Evolutionary conservation across 2,329 filamentous ascomycete genomes (phyloP).

Genomic region (Paecilomyces sp.): DNA sequence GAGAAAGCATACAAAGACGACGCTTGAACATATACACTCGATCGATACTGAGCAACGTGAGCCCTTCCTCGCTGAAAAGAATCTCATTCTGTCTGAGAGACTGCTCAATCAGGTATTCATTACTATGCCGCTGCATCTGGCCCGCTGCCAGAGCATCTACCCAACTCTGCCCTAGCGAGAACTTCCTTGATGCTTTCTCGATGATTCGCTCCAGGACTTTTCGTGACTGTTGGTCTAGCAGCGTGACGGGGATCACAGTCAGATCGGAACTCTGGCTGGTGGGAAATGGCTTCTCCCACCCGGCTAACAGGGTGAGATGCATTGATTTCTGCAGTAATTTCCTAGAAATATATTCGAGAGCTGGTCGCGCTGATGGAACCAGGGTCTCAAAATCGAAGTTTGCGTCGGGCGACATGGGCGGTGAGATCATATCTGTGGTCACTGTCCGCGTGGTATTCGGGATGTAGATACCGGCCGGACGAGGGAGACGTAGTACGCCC

Average conservation of each 20-base stretch:
- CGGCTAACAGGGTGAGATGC: slow-evolving; percentile 34
- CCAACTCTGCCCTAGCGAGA: slow-evolving; percentile 32
- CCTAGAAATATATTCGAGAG: slow-evolving; percentile 34
- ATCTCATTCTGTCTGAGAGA: slow-evolving; percentile 39
- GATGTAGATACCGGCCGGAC: slow-evolving; percentile 28
- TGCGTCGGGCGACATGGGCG: slow-evolving; percentile 31
- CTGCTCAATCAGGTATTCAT: slow-evolving; percentile 35
- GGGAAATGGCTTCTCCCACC: slow-evolving; percentile 31
- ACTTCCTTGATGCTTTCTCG: slow-evolving; percentile 29
- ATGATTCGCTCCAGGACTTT: slow-evolving; percentile 26
- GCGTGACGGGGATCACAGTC: slow-evolving; percentile 29
- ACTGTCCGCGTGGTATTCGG: slow-evolving; percentile 24
- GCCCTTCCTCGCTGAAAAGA: slow-evolving; percentile 36
- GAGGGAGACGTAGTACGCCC: slow-evolving; percentile 28
- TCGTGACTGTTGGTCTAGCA: slow-evolving; percentile 22
- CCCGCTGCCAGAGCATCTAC: slow-evolving; percentile 29
- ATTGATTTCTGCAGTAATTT: slow-evolving; percentile 32
- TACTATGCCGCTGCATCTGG: slow-evolving; percentile 25
- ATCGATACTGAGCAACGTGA: slow-evolving; percentile 38
- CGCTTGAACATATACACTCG: slow-evolving; percentile 40
- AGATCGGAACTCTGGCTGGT: slow-evolving; percentile 31
- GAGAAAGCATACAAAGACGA: slow-evolving; percentile 31
- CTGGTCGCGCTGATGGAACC: slow-evolving; percentile 28
- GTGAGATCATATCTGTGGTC: slow-evolving; percentile 35
- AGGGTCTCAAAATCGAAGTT: slow-evolving; percentile 31